A percentile compares a stretch with the other conserved stretches of the same genome.
Evolutionary conservation across 352 stramenopile species (phyloP).

Genomic region (Phytophthora citricola): DNA sequence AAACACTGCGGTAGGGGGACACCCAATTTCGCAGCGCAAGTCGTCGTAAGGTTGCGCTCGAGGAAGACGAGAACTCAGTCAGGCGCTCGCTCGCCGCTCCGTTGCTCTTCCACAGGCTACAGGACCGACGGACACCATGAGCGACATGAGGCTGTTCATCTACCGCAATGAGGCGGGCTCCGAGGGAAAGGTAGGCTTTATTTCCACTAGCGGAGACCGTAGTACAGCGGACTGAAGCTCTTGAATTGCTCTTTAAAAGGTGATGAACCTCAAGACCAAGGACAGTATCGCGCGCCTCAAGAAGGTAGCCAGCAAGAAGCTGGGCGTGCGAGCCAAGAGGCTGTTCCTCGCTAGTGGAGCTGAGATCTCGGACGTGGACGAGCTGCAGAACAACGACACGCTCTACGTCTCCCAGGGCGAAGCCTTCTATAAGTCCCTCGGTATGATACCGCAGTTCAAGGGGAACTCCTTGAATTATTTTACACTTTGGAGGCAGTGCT

Average conservation of each 20-base stretch:
- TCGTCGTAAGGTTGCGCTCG: slow-evolving; percentile 41
- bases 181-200: slow-evolving; percentile 68
- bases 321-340: slow-evolving; percentile 76
- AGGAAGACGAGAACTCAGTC: slow-evolving; percentile 34
- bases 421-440: slow-evolving; percentile 82
- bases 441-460: slow-evolving; percentile 18
- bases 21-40: slow-evolving; percentile 16
- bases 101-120: slow-evolving; percentile 13
- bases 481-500: neutral
- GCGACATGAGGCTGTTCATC: slow-evolving; percentile 87
- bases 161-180: slow-evolving; percentile 88
- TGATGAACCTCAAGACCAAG: slow-evolving; percentile 82
- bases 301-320: slow-evolving; percentile 87
- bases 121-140: slow-evolving; percentile 48
- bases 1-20: slow-evolving; percentile 23
- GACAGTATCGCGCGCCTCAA: slow-evolving; percentile 82
- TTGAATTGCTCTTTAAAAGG: slow-evolving; percentile 38
- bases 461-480: neutral
- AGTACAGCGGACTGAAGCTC: slow-evolving; percentile 1
- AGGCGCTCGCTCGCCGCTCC: slow-evolving; percentile 7
- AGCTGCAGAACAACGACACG: slow-evolving; percentile 91
- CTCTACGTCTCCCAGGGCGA: slow-evolving; percentile 88
- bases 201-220: slow-evolving; percentile 1
- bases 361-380: slow-evolving; percentile 87
- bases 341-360: slow-evolving; percentile 83